Evolutionary conservation across 495 filamentous ascomycete species (phyloP).

Genomic region (Hyaloscypha finlandica): DNA sequence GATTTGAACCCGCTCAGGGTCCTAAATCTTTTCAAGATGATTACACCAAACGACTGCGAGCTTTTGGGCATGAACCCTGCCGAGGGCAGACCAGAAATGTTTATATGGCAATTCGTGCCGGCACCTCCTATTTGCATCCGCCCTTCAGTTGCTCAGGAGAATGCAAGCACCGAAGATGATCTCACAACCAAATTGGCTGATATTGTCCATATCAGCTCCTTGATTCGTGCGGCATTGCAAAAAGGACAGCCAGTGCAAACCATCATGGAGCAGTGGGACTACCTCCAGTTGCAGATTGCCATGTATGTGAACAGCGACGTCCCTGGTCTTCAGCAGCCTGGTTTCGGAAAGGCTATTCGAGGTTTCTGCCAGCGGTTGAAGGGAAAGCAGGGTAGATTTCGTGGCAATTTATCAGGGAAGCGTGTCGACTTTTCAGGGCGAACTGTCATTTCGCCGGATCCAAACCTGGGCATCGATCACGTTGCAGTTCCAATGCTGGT

Average conservation of each 20-base stretch:
- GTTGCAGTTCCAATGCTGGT: conserved; percentile 89
- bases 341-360: conserved; percentile 77
- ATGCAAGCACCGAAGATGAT: conserved; percentile 92
- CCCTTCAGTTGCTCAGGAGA: conserved; percentile 89
- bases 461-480: conserved; percentile 89
- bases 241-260: conserved; percentile 81
- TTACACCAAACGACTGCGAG: conserved; percentile 85
- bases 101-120: conserved; percentile 95
- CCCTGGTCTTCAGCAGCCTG: conserved; percentile 78
- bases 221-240: conserved; percentile 75
- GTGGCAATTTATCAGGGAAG: conserved; percentile 95
- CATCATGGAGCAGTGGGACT: conserved; percentile 99
- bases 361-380: conserved; percentile 95
- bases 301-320: conserved; percentile 98
- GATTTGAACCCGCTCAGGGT: conserved; percentile 90
- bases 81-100: conserved; percentile 92
- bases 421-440: conserved; percentile 98
- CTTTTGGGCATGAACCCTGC: conserved; percentile 83
- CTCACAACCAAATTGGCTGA: conserved; percentile 92
- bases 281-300: conserved; percentile 88
- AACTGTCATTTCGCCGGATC: conserved; percentile 97
- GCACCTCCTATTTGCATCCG: conserved; percentile 92
- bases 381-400: conserved; percentile 95
- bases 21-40: conserved; percentile 85
- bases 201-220: conserved; percentile 84